These are phyloP conservation scores for Populus alba DNA, from an alignment of 345 rosid species.

Conservation along the genomic window DNA sequence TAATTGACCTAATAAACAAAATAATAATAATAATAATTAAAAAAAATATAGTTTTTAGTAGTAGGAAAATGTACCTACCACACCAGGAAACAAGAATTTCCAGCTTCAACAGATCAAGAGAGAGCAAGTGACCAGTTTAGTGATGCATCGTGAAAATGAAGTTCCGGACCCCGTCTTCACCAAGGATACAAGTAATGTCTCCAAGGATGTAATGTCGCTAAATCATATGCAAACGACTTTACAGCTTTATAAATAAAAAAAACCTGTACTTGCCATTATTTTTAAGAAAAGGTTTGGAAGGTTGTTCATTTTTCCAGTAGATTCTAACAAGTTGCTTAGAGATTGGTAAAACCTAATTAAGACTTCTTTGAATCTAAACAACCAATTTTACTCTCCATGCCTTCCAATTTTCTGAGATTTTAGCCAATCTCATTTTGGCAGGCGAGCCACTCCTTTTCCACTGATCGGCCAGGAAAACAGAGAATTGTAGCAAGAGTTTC, in stretches of 20 bases:
- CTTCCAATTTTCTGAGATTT: neutral
- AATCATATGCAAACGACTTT: no score
- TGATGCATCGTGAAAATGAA: no score
- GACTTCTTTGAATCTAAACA: neutral
- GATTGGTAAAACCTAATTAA: neutral
- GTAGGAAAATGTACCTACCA: neutral
- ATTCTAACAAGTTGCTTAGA: neutral
- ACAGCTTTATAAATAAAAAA: no score
- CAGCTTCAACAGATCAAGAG: neutral
- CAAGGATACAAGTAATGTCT: neutral
- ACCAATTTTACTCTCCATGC: neutral
- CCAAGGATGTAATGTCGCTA: neutral
- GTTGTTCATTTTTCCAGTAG: neutral
- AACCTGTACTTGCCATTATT: no score
- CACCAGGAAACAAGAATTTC: neutral
- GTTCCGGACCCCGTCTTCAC: neutral
- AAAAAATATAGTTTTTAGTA: neutral
- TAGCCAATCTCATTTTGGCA: neutral
- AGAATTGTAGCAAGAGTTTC: no score
- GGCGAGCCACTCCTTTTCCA: neutral
- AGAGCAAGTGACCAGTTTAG: neutral
- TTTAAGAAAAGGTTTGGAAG: no score
- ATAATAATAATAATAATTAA: no score
- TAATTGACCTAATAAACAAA: no score
- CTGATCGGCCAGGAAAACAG: neutral